Conservation (phyloP, 441 rosid species). For the Cnidoscolus chayamansa region DNA sequence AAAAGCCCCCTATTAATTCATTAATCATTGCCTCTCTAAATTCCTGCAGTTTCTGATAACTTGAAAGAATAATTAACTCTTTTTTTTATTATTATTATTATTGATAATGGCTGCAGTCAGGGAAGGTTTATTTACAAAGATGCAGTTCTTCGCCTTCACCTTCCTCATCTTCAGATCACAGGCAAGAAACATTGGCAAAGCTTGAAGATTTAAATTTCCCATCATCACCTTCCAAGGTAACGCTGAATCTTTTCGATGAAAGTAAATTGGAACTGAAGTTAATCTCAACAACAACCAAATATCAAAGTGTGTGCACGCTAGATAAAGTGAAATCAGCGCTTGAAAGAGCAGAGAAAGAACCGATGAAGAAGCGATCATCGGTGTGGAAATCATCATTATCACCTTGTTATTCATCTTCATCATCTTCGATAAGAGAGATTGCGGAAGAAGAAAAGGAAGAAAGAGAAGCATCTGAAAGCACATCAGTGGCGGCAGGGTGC, state of each 20-base stretch:
- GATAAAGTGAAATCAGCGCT: conserved; percentile 76
- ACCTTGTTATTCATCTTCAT: conserved; percentile 39
- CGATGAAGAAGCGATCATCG: conserved; percentile 38
- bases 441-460: conserved; percentile 34
- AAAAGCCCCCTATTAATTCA: not conserved
- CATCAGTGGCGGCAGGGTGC: conserved; percentile 68
- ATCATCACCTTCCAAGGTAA: conserved; percentile 39
- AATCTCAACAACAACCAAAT: conserved; percentile 39
- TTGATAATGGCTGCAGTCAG: conserved; percentile 53
- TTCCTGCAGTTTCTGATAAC: not conserved
- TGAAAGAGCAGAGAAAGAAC: conserved; percentile 56
- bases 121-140: conserved; percentile 67
- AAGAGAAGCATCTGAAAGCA: not conserved
- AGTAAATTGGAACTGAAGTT: conserved; percentile 55
- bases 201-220: conserved; percentile 74
- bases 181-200: conserved; percentile 32
- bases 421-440: conserved; percentile 35
- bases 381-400: conserved; percentile 36
- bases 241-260: conserved; percentile 57
- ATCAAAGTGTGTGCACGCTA: conserved; percentile 80
- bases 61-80: not conserved
- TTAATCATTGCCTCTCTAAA: not conserved
- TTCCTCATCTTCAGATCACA: conserved; percentile 34
- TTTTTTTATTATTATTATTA: not conserved
- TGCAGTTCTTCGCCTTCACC: conserved; percentile 43